Conservation (phyloP, 768 basidiomycete genomes). For the Psilocybe sp. region DNA sequence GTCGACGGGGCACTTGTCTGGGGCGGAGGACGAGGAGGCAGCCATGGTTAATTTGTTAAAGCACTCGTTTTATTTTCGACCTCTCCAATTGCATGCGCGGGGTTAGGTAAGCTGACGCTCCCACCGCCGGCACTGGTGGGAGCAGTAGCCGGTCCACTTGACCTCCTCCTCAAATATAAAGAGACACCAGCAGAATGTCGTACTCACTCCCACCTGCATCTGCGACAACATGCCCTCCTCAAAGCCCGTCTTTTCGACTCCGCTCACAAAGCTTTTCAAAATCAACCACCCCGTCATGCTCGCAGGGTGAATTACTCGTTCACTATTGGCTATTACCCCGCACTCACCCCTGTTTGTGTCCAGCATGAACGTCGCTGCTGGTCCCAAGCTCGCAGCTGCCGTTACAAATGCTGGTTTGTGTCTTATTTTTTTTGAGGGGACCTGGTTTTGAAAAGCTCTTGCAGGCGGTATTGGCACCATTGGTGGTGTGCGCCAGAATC, state of each 20-base stretch:
- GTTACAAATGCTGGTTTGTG: slow-evolving; percentile 82
- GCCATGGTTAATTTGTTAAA: slow-evolving; percentile 28
- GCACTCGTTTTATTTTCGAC: slow-evolving; percentile 16
- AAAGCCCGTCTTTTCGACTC: slow-evolving; percentile 62
- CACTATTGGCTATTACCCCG: background rate
- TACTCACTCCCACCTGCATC: slow-evolving; percentile 7
- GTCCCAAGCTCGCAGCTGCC: slow-evolving; percentile 79
- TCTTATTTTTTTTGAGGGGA: background rate
- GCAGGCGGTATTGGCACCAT: slow-evolving; percentile 82
- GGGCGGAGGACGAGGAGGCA: slow-evolving; percentile 20
- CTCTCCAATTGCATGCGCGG: slow-evolving; percentile 5
- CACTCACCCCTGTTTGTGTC: background rate
- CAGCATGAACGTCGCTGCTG: slow-evolving; percentile 86
- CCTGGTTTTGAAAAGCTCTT: background rate
- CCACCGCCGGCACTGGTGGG: background rate
- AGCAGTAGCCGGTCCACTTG: slow-evolving; percentile 5
- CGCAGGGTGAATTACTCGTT: slow-evolving; percentile 48
- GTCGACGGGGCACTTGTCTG: slow-evolving; percentile 62
- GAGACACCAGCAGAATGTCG: slow-evolving; percentile 7
- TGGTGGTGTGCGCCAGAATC: slow-evolving; percentile 75
- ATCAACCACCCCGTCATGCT: slow-evolving; percentile 85
- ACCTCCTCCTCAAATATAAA: slow-evolving; percentile 6
- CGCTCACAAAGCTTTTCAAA: slow-evolving; percentile 71
- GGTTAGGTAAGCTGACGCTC: slow-evolving; percentile 14
- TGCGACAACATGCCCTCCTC: slow-evolving; percentile 64